phyloP scores from a whole-genome alignment of 129 eudicot genomes.

The Apium graveolens region DNA sequence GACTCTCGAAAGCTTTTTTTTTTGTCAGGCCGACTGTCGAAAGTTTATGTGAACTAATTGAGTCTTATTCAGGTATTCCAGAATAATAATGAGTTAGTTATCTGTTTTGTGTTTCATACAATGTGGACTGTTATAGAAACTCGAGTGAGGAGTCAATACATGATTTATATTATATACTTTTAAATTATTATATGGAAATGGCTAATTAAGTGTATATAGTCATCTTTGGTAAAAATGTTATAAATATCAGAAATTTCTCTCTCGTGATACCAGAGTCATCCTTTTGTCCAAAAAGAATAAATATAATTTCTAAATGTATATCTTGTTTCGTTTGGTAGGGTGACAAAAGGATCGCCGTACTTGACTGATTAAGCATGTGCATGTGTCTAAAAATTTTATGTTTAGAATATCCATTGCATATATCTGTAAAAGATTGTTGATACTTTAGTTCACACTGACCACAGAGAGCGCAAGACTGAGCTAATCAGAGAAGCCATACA shows the following conservation, averaged over 20 bases:
- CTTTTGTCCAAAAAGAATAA: not conserved
- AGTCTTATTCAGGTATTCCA: not conserved
- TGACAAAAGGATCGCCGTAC: not conserved
- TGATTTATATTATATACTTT: not conserved
- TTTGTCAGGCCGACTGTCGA: too few relatives aligned
- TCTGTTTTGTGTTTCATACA: not conserved
- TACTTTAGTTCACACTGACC: conserved; percentile 8
- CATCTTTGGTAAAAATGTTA: not conserved
- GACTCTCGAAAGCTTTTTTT: too few relatives aligned
- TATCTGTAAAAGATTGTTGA: not conserved
- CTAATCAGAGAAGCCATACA: conserved; percentile 80
- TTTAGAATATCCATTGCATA: not conserved
- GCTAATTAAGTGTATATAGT: not conserved
- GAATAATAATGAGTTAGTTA: not conserved
- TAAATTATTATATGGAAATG: not conserved
- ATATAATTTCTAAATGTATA: not conserved
- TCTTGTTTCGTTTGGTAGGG: not conserved
- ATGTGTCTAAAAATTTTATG: not conserved
- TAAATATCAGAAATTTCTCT: not conserved
- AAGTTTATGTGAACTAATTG: not conserved
- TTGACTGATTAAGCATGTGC: not conserved
- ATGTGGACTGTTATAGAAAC: not conserved
- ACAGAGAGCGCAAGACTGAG: conserved; percentile 79
- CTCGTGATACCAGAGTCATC: not conserved
- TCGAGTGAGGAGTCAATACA: not conserved